Evolutionary conservation across 2,329 filamentous ascomycete genomes (phyloP).

Genomic region (Botrytis elliptica): DNA sequence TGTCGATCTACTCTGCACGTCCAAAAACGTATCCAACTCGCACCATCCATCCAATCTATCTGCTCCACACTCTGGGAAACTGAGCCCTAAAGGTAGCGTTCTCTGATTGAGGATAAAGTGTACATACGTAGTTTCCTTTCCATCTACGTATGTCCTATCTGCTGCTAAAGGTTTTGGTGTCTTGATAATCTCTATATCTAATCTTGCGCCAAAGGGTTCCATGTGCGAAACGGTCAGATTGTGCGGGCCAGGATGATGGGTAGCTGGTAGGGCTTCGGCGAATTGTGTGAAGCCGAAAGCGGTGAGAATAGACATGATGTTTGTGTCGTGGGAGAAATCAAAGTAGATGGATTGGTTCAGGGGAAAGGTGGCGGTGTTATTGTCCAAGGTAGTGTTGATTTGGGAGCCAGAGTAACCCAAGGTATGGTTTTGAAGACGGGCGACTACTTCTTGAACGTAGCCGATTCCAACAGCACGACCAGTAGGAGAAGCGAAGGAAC

Average conservation of each 20-base stretch:
- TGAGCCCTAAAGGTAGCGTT: slow-evolving; percentile 66
- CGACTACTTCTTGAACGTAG: slow-evolving; percentile 70
- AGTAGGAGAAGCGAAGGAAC: slow-evolving; percentile 33
- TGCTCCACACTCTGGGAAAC: slow-evolving; percentile 62
- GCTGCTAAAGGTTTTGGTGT: slow-evolving; percentile 62
- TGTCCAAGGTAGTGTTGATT: slow-evolving; percentile 70
- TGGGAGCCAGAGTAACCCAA: slow-evolving; percentile 57
- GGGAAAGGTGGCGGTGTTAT: slow-evolving; percentile 67
- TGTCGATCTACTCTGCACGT: slow-evolving; percentile 58
- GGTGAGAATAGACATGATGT: slow-evolving; percentile 66
- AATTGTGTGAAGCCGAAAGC: slow-evolving; percentile 75
- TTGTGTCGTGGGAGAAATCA: slow-evolving; percentile 77
- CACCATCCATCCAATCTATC: slow-evolving; percentile 73
- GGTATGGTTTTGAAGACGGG: slow-evolving; percentile 66
- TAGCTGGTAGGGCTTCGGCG: slow-evolving; percentile 54
- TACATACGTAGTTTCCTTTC: slow-evolving; percentile 63
- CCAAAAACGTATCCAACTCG: slow-evolving; percentile 66
- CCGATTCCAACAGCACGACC: slow-evolving; percentile 70
- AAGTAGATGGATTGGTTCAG: slow-evolving; percentile 72
- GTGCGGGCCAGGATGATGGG: slow-evolving; percentile 55
- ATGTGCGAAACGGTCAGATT: slow-evolving; percentile 66
- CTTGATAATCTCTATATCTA: slow-evolving; percentile 73
- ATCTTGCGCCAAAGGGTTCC: slow-evolving; percentile 68
- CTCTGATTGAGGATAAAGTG: slow-evolving; percentile 75
- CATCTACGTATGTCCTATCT: slow-evolving; percentile 49